Conservation (phyloP, 2,329 filamentous ascomycete genomes). For the Sporothrix mexicana region DNA sequence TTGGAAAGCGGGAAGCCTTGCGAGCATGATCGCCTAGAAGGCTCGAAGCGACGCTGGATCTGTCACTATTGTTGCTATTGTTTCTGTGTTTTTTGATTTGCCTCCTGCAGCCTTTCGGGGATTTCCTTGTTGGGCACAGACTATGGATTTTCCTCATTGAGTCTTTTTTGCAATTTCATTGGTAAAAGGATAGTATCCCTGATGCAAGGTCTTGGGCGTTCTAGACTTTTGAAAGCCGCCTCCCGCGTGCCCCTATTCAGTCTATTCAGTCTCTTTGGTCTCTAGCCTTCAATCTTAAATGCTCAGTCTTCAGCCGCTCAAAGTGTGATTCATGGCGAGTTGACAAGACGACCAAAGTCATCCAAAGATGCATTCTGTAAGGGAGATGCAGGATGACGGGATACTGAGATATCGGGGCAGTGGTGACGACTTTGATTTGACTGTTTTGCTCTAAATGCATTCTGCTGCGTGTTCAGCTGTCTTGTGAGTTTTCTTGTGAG, state of each 20-base stretch:
- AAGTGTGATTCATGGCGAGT: not conserved
- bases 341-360: not conserved
- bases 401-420: not conserved
- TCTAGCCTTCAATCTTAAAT: no score
- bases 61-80: no score
- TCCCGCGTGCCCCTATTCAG: no score
- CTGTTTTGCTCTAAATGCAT: not conserved
- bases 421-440: not conserved
- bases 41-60: no score
- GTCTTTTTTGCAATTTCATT: not conserved
- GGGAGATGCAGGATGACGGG: not conserved
- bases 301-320: not conserved
- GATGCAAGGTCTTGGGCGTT: not conserved
- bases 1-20: not conserved
- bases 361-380: not conserved
- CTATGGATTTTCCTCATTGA: not conserved
- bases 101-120: constrained; percentile 22
- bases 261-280: no score
- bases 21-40: not conserved
- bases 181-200: not conserved
- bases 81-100: not conserved
- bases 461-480: not conserved
- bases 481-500: not conserved
- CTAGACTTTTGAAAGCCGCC: not conserved
- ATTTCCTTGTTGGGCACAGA: constrained; percentile 11